Evolutionary conservation across 164 flowering plant genomes (phyloP), one percentile per base, ranked within the genome.

Genomic region (Liriodendron chinense): DNA sequence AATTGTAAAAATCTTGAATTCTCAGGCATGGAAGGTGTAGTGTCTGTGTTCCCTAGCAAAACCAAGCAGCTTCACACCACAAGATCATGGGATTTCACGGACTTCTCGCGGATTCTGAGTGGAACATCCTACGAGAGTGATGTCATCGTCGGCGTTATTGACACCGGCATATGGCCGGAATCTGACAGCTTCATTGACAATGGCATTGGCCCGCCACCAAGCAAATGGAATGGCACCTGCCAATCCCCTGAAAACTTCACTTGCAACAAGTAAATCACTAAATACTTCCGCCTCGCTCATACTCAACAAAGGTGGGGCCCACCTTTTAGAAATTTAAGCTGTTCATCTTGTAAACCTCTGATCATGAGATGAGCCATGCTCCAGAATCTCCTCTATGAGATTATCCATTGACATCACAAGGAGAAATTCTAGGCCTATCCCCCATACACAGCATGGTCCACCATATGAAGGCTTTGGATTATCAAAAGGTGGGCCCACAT

Each of bases 91-190:
- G 90, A 89, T 65, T 88, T 88, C 74, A 77, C 82, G 80, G 93
- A 89, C 1, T 84, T 89, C 56, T 20, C 89, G 1, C 61, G 74
- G 28, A 13, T 65, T 2, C 80, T 59, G 12, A 61, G 28, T 1
- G 80, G 89, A 69, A 13, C 23, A 12, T 34, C 71, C 12, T 16
- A 64, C 0, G 92, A 88, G 77, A 86, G 86, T 64, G 81, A 86
- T 50, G 68, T 87, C 13, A 76, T 91, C 1, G 68, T 90, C 1
- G 94, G 90, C 14, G 59, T 90, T 77, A 64, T 87, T 3, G 89
- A 90, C 80, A 78, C 86, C 0, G 92, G 94, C 20, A 75, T 89
- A 22, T 90, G 94, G 90, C 90, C 89, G 0, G 92, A 90, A 59
- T 85, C 90, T 7, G 80, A 72, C 0, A 88, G 90, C 75, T 89